Evolutionary conservation across 208 protist genomes (phyloP).

Genomic region (Angomonas ambiguus): DNA sequence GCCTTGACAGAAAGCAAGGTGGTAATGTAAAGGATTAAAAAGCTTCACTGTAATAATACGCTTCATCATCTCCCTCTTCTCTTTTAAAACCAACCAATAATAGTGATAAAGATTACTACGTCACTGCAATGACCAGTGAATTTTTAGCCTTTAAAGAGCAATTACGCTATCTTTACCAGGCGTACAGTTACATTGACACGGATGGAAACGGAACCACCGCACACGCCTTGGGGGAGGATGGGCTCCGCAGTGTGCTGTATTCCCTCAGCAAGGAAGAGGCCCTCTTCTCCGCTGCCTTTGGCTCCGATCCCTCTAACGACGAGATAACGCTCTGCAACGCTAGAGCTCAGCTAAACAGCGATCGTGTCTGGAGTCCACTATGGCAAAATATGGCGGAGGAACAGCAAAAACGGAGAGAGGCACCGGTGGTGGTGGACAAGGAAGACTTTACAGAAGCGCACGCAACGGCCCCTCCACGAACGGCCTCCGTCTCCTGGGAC

Average conservation of each 20-base stretch:
- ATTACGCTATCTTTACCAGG: conserved; percentile 21
- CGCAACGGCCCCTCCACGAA: too few relatives aligned
- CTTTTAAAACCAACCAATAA: background rate
- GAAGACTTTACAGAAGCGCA: too few relatives aligned
- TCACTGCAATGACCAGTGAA: background rate
- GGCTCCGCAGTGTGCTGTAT: background rate
- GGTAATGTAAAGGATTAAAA: background rate
- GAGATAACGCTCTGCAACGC: background rate
- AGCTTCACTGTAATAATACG: background rate
- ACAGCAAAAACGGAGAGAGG: background rate
- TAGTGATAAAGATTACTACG: background rate
- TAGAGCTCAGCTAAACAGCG: background rate
- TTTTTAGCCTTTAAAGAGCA: conserved; percentile 5
- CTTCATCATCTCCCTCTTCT: background rate
- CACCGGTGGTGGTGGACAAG: background rate
- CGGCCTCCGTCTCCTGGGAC: background rate
- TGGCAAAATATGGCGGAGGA: background rate
- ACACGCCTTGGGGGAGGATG: background rate
- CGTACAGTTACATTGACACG: conserved; percentile 23
- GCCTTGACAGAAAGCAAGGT: background rate
- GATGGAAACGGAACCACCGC: background rate
- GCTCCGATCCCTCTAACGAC: background rate
- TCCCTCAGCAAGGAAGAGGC: background rate
- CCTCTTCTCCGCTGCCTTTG: background rate
- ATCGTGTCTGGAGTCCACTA: background rate